Percentiles rank a stretch among this genome's conserved stretches.
Evolutionary conservation across 768 basidiomycete species (phyloP).

Genomic region (Naganishia randhawae): DNA sequence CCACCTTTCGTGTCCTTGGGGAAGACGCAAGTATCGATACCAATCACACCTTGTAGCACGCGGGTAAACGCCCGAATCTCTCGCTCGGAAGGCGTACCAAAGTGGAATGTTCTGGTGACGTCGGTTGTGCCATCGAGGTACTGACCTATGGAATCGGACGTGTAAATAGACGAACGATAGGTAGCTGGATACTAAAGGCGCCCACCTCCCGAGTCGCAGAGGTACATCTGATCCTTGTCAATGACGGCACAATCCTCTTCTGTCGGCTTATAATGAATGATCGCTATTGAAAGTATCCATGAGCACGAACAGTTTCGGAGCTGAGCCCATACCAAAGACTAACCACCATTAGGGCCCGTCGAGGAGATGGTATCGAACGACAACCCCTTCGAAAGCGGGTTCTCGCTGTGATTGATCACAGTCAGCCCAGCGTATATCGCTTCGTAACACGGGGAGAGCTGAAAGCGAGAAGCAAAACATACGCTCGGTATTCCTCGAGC

Average conservation of each 20-base stretch:
- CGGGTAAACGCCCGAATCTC: slow-evolving; percentile 86
- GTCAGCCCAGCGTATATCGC: no score
- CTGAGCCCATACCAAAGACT: no score
- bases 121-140: slow-evolving; percentile 94
- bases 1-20: slow-evolving; percentile 58
- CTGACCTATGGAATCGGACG: slow-evolving; percentile 57
- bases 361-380: slow-evolving; percentile 92
- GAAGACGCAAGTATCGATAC: slow-evolving; percentile 75
- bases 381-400: slow-evolving; percentile 74
- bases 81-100: slow-evolving; percentile 74
- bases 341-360: slow-evolving; percentile 73
- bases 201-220: slow-evolving; percentile 79
- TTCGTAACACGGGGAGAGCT: not conserved
- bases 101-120: slow-evolving; percentile 89
- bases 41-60: slow-evolving; percentile 56
- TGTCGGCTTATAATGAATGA: slow-evolving; percentile 89
- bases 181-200: slow-evolving; percentile 37
- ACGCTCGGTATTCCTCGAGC: slow-evolving; percentile 70
- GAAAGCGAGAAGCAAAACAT: slow-evolving; percentile 55
- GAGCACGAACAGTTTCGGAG: not conserved
- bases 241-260: slow-evolving; percentile 69
- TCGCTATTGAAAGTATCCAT: slow-evolving; percentile 54
- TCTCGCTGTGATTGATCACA: slow-evolving; percentile 57
- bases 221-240: slow-evolving; percentile 60
- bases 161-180: not conserved